Base-by-base conservation (phyloP, 306 rosid species). In the Lathyrus sativus region DNA sequence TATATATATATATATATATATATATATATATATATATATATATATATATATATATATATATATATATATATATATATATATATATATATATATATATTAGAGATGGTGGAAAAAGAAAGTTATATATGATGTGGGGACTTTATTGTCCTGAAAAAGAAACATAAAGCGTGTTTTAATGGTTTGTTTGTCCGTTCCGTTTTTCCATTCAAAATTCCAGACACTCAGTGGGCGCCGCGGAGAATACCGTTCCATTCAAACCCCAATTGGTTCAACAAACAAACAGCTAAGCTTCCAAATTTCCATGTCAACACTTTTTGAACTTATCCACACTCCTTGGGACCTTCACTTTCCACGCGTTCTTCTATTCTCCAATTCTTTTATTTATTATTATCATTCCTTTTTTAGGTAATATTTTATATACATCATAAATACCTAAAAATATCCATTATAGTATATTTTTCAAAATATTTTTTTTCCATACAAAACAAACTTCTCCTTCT, bases 261-360 rank as follows among this genome's bases (percentile, higher is more conserved):
- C 19, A 35, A 35, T 35, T 35, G 39, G 39, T 35, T 35, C 9
- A 35, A 35, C 7, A 35, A 35, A 35, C 39, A 46, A 66, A 67
- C 59, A 41, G 29, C 56, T 26, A 2, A 62, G 29, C 41, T 31
- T 7, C 1, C 7, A 68, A 31, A 56, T 18, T 24, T 70, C 53
- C 65, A 38, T 7, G 41, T 54, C 65, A 64, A 65, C 57, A 51
- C 51, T 13, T 15, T 56, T 65, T 14, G 5, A 22, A 19, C 74
- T 67, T 75, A 75, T 75, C 79, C 79, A 75, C 8, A 75, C n/a
- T 58, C 69, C 59, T 64, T 63, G 49, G 46, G 58, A 63, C 49
- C 49, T 64, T 54, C 71, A 6, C 31, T 9, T 24, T 6, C 64
- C 77, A 73, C 65, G 65, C 65, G 71, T 57, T 53, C 65, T 33